Conservation (phyloP, 2,329 filamentous ascomycete genomes). For the Colletotrichum abscissum region DNA sequence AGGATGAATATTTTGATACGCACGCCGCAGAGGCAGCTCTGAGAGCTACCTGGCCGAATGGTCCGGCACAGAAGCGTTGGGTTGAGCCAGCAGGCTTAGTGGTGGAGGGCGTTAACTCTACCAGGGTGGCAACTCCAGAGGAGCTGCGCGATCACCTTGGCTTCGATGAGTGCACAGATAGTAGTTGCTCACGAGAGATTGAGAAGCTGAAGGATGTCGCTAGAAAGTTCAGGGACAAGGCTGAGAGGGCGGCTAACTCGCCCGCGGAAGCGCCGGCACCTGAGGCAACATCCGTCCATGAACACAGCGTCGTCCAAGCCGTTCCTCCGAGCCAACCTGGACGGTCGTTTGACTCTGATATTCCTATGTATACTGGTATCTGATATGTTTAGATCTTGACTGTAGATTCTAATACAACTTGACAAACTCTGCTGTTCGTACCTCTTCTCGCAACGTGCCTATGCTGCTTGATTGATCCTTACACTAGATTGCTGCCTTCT, state of each 20-base stretch:
- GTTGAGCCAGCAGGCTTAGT: conserved; percentile 3
- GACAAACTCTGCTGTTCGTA: background rate
- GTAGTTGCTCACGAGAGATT: conserved; percentile 2
- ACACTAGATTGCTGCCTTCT: background rate
- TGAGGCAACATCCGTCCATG: background rate
- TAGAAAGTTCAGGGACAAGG: conserved; percentile 11
- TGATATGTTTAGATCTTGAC: background rate
- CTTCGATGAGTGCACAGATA: conserved; percentile 1
- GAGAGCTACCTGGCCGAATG: conserved; percentile 1
- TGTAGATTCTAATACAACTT: background rate
- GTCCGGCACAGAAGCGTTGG: background rate
- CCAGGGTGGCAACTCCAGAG: background rate
- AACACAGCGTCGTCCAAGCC: background rate
- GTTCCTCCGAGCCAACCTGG: background rate
- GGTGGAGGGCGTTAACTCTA: background rate
- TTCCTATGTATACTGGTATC: background rate
- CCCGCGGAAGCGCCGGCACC: conserved; percentile 3
- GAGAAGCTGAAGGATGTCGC: conserved; percentile 11
- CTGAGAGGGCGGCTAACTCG: background rate
- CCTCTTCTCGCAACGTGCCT: background rate
- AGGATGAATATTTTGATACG: background rate
- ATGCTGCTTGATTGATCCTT: background rate
- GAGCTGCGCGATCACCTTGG: conserved; percentile 5
- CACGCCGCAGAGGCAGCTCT: background rate
- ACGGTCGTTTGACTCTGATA: background rate